Conservation (phyloP, 2,329 filamentous ascomycete genomes). For the Clonostachys sp. region DNA sequence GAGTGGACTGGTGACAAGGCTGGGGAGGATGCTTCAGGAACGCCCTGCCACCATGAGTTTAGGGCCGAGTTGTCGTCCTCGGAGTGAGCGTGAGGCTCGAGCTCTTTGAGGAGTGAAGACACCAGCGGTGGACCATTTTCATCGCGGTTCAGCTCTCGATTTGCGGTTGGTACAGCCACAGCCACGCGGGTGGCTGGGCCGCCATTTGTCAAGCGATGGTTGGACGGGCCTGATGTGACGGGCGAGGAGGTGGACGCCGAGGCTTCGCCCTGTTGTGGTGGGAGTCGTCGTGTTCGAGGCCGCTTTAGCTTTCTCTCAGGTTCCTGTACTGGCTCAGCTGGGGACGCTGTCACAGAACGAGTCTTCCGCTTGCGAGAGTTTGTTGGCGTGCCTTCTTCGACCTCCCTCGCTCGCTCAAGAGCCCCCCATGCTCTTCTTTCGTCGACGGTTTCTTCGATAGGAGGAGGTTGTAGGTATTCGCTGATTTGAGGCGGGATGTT, state of each 20-base stretch:
- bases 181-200: background rate
- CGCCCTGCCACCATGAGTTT: constrained; percentile 19
- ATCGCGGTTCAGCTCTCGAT: constrained; percentile 9
- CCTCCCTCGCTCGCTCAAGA: constrained; percentile 77
- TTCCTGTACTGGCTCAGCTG: constrained; percentile 61
- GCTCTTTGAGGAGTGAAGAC: constrained; percentile 81
- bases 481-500: constrained; percentile 54
- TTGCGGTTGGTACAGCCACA: background rate
- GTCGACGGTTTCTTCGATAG: constrained; percentile 67
- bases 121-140: constrained; percentile 71
- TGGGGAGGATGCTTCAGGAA: constrained; percentile 48
- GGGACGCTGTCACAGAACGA: constrained; percentile 66
- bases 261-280: constrained; percentile 37
- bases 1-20: constrained; percentile 61
- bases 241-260: constrained; percentile 26
- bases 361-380: constrained; percentile 69
- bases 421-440: constrained; percentile 86
- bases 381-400: constrained; percentile 46
- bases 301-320: constrained; percentile 83
- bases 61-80: constrained; percentile 45
- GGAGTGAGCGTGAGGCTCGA: constrained; percentile 61
- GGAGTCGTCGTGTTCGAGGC: constrained; percentile 70
- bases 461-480: constrained; percentile 55
- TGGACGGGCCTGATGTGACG: constrained; percentile 17
- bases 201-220: background rate